These are phyloP conservation scores for Immersiella caudata DNA, from an alignment of 495 filamentous ascomycete genomes.

Conservation along the genomic window DNA sequence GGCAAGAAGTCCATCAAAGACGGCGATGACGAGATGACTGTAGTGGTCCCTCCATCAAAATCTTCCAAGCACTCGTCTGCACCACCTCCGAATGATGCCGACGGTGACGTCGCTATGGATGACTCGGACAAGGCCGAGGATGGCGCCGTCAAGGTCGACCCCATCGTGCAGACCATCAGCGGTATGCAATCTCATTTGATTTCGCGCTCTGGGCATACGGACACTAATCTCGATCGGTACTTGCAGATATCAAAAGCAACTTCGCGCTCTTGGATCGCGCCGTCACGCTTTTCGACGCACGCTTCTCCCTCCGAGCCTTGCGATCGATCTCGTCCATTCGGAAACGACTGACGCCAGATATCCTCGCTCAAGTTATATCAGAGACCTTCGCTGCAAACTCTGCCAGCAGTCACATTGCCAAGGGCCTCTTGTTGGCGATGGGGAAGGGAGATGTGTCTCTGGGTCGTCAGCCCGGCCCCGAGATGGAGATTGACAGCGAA, in stretches of 20 bases:
- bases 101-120: conserved; percentile 78
- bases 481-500: conserved; percentile 81
- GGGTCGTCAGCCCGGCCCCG: conserved; percentile 52
- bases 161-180: conserved; percentile 59
- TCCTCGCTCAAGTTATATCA: conserved; percentile 76
- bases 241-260: conserved; percentile 87
- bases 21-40: conserved; percentile 79
- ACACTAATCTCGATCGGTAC: neutral
- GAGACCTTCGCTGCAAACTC: conserved; percentile 68
- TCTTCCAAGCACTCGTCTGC: conserved; percentile 63
- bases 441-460: conserved; percentile 65
- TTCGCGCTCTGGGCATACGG: neutral
- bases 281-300: conserved; percentile 88
- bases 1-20: conserved; percentile 64
- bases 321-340: conserved; percentile 94
- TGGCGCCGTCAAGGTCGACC: conserved; percentile 66
- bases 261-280: conserved; percentile 89
- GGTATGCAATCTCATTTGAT: conserved; percentile 40
- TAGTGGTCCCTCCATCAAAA: conserved; percentile 81
- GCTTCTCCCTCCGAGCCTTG: conserved; percentile 90
- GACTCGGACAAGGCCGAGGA: conserved; percentile 60
- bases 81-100: conserved; percentile 60
- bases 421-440: conserved; percentile 68
- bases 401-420: conserved; percentile 62
- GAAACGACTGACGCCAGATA: conserved; percentile 81